These are phyloP conservation scores for Gryganskiella cystojenkinii DNA, from an alignment of 192 early-diverging fungal genomes.

Conservation along the genomic window DNA sequence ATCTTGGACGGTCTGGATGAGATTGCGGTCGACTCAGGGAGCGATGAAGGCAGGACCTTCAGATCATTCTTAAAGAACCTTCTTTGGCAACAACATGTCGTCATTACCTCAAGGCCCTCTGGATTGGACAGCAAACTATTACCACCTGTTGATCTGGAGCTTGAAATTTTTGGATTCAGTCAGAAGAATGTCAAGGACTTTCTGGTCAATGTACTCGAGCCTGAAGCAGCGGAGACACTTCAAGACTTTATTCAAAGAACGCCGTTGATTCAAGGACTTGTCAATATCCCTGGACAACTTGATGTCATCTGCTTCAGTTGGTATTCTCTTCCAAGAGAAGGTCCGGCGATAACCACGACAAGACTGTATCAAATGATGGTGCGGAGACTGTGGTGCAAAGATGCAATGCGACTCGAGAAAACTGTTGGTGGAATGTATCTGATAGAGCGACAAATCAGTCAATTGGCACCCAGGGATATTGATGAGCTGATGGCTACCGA, in stretches of 20 bases:
- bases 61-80: not conserved
- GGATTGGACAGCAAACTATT: not conserved
- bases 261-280: conserved; percentile 20
- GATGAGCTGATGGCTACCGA: conserved; percentile 3
- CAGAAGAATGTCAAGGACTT: conserved; percentile 7
- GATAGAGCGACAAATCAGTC: conserved; percentile 1
- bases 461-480: not conserved
- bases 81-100: not conserved
- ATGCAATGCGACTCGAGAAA: conserved; percentile 1
- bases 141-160: not conserved
- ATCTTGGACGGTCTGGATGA: conserved; percentile 30
- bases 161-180: conserved; percentile 17
- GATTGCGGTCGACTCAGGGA: not conserved
- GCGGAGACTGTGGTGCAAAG: conserved; percentile 17
- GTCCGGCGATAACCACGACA: conserved; percentile 6
- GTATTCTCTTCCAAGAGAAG: conserved; percentile 3
- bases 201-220: not conserved
- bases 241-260: conserved; percentile 19
- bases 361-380: conserved; percentile 12
- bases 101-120: conserved; percentile 14
- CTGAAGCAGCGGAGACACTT: not conserved
- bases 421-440: not conserved
- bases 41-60: not conserved
- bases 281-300: conserved; percentile 21
- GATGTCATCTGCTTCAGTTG: conserved; percentile 18